Evolutionary conservation across 2,329 filamentous ascomycete species (phyloP), one percentile per base, ranked within the genome.

Genomic region (Rutstroemia sp.): DNA sequence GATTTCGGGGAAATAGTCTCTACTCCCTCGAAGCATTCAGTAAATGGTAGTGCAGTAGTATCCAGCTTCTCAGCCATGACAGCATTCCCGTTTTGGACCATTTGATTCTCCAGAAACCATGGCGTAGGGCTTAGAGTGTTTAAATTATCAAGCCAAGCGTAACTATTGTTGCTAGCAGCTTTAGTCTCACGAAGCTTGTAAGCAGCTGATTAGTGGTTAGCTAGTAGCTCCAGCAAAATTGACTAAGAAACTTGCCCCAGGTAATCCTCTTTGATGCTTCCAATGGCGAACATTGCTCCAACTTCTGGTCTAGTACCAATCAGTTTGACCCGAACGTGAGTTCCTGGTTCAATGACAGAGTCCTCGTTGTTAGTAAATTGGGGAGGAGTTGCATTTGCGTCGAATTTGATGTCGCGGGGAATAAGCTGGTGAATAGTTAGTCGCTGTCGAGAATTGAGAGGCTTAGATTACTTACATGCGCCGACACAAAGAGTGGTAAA

Each of bases 321-420:
- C 61, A 99, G 86, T 75, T 96, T 96, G 63, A 97, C 83, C 48
- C 94, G 88, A 61, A 99, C 84, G 66, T 96, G 92, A 16, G 92
- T 95, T 48, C 91, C 90, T 58, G 91, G 90, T 73, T 97, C 92
- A 67, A 99, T 95, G 38, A 91, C 86, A 63, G 92, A 89, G 63
- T 96, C 94, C 60, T 89, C 90, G 67, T 96, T 92, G 72, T 99
- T 92, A 41, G 92, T 96, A 73, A 91, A 99, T 68, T 95, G 90
- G 2, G 92, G 91, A n/a, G 94, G 94, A 39, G 92, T 96, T 51
- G 92, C 92, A 66, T 96, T 96, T 48, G 90, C 88, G 69, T 96
- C 92, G 78, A 89, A 97, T 73, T 90, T 94, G 73, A 96, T 90
- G 61, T 95, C 89, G 62, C 82, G 81, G 1, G 94, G 92, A 65